Conservation (phyloP, 2,329 filamentous ascomycete genomes). For the Myriosclerotinia duriaeana region DNA sequence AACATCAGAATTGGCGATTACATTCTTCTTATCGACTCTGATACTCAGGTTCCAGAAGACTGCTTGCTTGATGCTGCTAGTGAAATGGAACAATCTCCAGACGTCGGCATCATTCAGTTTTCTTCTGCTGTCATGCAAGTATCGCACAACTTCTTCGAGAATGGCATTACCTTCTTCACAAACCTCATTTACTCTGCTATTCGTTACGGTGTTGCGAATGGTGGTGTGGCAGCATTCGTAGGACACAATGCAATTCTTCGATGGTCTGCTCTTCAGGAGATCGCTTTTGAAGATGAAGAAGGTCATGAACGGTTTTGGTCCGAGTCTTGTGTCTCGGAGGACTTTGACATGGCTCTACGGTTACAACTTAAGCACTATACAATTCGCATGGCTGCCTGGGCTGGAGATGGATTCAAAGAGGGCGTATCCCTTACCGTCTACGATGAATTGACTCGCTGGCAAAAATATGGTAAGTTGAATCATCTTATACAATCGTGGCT, state of each 20-base stretch:
- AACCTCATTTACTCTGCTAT: constrained; percentile 75
- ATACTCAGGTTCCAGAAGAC: constrained; percentile 66
- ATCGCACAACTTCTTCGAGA: constrained; percentile 70
- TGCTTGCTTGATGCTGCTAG: constrained; percentile 68
- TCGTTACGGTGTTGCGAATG: constrained; percentile 66
- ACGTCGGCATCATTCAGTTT: constrained; percentile 72
- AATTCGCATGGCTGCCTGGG: constrained; percentile 67
- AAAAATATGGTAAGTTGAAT: constrained; percentile 54
- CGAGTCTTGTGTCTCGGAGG: constrained; percentile 72
- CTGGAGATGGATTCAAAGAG: constrained; percentile 68
- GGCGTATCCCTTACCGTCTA: constrained; percentile 72
- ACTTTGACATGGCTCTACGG: constrained; percentile 73
- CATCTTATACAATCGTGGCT: background rate
- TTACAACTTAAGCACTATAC: constrained; percentile 68
- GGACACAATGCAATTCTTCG: constrained; percentile 75
- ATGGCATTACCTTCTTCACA: constrained; percentile 73
- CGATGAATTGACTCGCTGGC: constrained; percentile 69
- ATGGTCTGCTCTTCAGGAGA: constrained; percentile 62
- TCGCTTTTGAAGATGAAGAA: constrained; percentile 53
- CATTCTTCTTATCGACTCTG: constrained; percentile 66
- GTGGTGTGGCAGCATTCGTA: constrained; percentile 69
- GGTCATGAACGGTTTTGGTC: constrained; percentile 67
- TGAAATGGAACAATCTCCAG: constrained; percentile 70
- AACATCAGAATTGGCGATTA: constrained; percentile 61
- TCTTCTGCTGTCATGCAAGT: constrained; percentile 77